Evolutionary conservation across 2,329 filamentous ascomycete genomes (phyloP).

Genomic region (Aureobasidium namibiae): DNA sequence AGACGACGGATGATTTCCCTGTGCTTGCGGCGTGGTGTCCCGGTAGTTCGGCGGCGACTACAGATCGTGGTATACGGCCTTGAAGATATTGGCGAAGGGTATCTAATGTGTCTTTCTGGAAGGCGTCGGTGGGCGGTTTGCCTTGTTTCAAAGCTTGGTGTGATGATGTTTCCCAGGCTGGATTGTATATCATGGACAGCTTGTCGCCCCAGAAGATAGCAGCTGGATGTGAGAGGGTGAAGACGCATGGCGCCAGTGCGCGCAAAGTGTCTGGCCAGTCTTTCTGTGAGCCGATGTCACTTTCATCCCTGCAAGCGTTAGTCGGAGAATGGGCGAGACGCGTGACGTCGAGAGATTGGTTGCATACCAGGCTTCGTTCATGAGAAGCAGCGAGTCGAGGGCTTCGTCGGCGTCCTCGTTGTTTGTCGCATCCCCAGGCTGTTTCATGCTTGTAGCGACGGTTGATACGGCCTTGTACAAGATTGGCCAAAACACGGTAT

Average conservation of each 20-base stretch:
- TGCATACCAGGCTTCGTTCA: conserved; percentile 2
- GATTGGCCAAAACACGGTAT: not conserved
- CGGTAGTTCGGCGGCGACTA: conserved; percentile 18
- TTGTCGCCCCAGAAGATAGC: conserved; percentile 36
- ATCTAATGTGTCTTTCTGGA: conserved; percentile 28
- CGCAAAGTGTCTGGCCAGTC: conserved; percentile 28
- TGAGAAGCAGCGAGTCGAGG: not conserved
- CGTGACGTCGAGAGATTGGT: not conserved
- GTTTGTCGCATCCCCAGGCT: not conserved
- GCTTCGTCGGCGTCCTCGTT: not conserved
- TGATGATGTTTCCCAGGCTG: conserved; percentile 32
- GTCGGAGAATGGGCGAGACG: not conserved
- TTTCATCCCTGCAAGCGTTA: conserved; percentile 13
- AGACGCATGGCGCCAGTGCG: conserved; percentile 24
- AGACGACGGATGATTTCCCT: conserved; percentile 17
- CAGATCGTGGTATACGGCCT: conserved; percentile 18
- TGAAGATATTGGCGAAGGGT: conserved; percentile 24
- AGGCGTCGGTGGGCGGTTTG: conserved; percentile 23
- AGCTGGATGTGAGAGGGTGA: conserved; percentile 33
- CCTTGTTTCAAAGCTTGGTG: conserved; percentile 29
- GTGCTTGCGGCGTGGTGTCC: not conserved
- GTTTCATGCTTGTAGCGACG: not conserved
- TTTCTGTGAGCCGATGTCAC: conserved; percentile 26
- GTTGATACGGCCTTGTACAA: not conserved
- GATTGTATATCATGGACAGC: conserved; percentile 32